Evolutionary conservation across 179 eudicot species (phyloP), one percentile per base, ranked within the genome.

Genomic region (Actinidia arguta): DNA sequence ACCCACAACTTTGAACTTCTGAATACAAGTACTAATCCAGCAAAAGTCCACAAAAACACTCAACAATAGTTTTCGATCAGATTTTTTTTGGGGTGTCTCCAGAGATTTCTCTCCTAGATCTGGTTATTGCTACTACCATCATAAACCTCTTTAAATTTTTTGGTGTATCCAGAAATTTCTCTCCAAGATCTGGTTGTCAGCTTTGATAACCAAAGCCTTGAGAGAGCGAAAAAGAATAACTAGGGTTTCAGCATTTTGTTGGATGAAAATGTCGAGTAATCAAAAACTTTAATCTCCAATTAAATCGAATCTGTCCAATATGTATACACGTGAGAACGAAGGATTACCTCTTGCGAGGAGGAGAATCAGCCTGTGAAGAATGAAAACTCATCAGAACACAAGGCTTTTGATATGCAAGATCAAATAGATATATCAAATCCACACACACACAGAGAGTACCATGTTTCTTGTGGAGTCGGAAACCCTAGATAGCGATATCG

Each of bases 341-440:
- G 31, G 66, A 73, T 83, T 80, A 87, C 90, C 90, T 85, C 83
- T 69, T 78, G 18, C 86, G 88, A 83, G 90, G n/a, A n/a, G n/a
- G 90, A 73, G 90, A 87, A 67, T 87, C 90, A 24, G 88, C 90
- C 90, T 87, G 90, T 70, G 24, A 75, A 85, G 24, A 79, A 75
- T 36, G 51, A 46, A 39, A 73, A 48, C 14, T 27, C 55, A 46
- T 67, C 44, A 70, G 78, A 8, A 79, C 76, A 81, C n/a, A 50
- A 31, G 5, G n/a, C 0, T 44, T 52, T 44, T 42, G 11, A 25
- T 4, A 13, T 42, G 48, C 12, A 66, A 54, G n/a, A n/a, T 52
- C 75, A 14, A 44, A 9, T 46, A 7, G 16, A 59, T 22, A n/a
- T 10, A 59, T 18, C 27, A 18, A 3, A 58, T 62, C 59, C 4